These are phyloP conservation scores for Mrakia frigida DNA, from an alignment of 768 basidiomycete genomes.

Conservation along the genomic window DNA sequence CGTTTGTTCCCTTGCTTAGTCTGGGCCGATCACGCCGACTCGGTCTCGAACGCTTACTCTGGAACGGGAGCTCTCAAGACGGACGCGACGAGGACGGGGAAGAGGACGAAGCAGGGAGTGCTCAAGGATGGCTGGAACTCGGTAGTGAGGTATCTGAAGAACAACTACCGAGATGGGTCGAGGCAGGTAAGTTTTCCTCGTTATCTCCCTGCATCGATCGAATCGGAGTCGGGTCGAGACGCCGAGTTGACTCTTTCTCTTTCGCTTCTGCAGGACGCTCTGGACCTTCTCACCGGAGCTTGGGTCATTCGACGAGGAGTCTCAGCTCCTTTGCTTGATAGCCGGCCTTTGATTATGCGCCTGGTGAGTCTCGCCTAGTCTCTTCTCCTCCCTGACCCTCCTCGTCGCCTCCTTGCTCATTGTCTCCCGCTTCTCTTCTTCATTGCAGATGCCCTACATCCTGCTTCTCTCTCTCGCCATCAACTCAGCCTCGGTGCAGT, in stretches of 20 bases:
- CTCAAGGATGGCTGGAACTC: slow-evolving; percentile 85
- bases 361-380: slow-evolving; percentile 55
- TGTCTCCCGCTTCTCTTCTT: neutral
- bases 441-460: slow-evolving; percentile 69
- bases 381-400: neutral
- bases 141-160: slow-evolving; percentile 78
- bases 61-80: slow-evolving; percentile 95
- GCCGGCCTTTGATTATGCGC: slow-evolving; percentile 73
- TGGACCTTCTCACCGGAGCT: slow-evolving; percentile 83
- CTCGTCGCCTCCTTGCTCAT: neutral
- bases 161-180: slow-evolving; percentile 93
- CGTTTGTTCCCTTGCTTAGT: slow-evolving; percentile 52
- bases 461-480: slow-evolving; percentile 74
- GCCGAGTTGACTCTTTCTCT: neutral
- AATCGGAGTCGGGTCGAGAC: no score
- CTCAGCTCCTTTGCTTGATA: slow-evolving; percentile 67
- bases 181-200: slow-evolving; percentile 57
- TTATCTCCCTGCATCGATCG: neutral
- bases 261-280: slow-evolving; percentile 66
- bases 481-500: slow-evolving; percentile 48
- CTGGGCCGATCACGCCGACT: slow-evolving; percentile 96
- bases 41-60: slow-evolving; percentile 81
- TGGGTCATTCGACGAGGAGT: slow-evolving; percentile 79
- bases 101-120: slow-evolving; percentile 70
- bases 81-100: slow-evolving; percentile 91